Base-by-base conservation (phyloP, 176 grass and related monocot genomes). In the Lolium multiflorum region DNA sequence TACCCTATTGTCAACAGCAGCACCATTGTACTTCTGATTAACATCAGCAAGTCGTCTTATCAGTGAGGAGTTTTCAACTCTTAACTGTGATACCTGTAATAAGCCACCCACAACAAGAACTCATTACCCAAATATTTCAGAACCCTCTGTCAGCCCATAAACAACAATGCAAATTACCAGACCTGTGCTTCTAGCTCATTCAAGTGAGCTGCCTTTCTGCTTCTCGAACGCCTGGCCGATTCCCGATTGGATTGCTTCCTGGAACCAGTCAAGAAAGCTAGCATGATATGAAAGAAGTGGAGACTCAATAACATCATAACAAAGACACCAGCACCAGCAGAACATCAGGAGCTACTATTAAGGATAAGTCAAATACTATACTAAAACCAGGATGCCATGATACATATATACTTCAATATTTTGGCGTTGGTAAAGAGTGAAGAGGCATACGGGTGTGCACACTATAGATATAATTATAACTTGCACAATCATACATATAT, bases 221-320 rank as follows among this genome's bases (percentile, higher is more conserved):
- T 95, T 93, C 95, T 98, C 11, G 95, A 98, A 38, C 93, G 92
- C 85, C 91, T 92, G 62, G 95, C 95, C 15, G 95, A 97, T 81
- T 97, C 95, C 83, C 95, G 85, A 74, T 97, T 97, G 50, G 95
- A 97, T 88, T 93, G 89, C 87, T 95, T 97, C 91, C 95, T 97
- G 85, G 18, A 88, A 88, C 60, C 71, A 69, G 65, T 81, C 9
- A 20, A 74, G 12, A 16, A 71, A 51, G 18, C 65, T 28, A 58
- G n/a, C 22, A 62, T 65, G 16, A 58, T 49, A 44, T 78, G 25
- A 73, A 80, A 80, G 8, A 62, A 13, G 28, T 46, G 26, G 44
- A 87, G 62, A 49, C 18, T 61, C 35, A 46, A 75, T 50, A 63
- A 60, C 55, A 9, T 65, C 46, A 81, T 15, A 28, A 20, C 20